Conservation (phyloP, 306 rosid species). For the Echinosophora koreensis region DNA sequence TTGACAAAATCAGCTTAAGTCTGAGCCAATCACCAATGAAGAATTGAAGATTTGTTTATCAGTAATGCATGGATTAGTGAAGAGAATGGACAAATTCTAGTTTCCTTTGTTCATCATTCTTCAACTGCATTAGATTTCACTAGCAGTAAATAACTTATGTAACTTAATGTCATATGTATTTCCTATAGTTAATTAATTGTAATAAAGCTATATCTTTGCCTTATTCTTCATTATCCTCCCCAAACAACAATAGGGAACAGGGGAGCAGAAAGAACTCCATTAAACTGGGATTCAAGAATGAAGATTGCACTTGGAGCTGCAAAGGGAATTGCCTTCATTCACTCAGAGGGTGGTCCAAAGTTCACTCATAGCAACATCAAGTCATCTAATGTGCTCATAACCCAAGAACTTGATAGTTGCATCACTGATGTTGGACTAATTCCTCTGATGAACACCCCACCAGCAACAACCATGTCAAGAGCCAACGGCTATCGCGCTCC, state of each 20-base stretch:
- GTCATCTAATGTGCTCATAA: conserved; percentile 71
- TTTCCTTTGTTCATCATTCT: not conserved
- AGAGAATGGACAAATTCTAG: not conserved
- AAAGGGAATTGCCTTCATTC: conserved; percentile 69
- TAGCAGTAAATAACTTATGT: conserved; percentile 12
- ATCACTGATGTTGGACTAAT: conserved; percentile 65
- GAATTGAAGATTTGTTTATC: not conserved
- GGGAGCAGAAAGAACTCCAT: conserved; percentile 55
- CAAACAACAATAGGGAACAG: conserved; percentile 57
- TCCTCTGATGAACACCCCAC: conserved; percentile 56
- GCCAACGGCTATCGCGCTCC: conserved; percentile 65
- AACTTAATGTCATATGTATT: not conserved
- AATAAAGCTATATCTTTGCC: conserved; percentile 3
- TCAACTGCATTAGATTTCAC: conserved; percentile 6
- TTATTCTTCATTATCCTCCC: conserved; percentile 31
- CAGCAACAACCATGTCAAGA: conserved; percentile 49
- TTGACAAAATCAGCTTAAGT: not conserved
- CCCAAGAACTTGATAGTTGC: conserved; percentile 61
- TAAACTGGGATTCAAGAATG: conserved; percentile 72
- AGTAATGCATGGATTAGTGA: conserved; percentile 5
- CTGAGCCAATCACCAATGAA: conserved; percentile 5
- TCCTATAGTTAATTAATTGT: conserved; percentile 7
- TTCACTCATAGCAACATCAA: conserved; percentile 72
- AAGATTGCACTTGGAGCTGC: conserved; percentile 64
- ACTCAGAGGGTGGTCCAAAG: conserved; percentile 55